Evolutionary conservation across 129 eudicot genomes (phyloP).

Genomic region (Calendula officinalis): DNA sequence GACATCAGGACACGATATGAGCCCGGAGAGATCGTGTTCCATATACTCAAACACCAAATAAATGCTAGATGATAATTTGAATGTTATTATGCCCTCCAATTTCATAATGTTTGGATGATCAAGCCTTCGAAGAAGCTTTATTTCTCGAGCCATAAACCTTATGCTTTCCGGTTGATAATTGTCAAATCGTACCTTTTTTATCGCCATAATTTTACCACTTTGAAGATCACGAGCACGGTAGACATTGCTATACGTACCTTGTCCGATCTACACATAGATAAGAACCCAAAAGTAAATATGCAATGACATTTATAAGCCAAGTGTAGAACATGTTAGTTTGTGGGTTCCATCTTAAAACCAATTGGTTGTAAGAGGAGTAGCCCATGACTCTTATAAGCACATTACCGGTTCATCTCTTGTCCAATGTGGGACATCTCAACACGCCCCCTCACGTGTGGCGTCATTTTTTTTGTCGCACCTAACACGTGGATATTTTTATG

Average conservation of each 20-base stretch:
- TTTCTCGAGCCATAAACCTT: constrained; percentile 86
- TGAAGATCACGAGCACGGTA: constrained; percentile 67
- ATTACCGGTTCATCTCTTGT: no score
- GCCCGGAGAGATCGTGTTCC: constrained; percentile 84
- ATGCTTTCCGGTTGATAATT: constrained; percentile 70
- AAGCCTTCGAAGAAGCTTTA: constrained; percentile 65
- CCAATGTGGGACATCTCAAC: no score
- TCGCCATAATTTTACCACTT: constrained; percentile 60
- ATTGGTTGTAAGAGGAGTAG: no score
- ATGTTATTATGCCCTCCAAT: constrained; percentile 73
- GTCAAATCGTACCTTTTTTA: constrained; percentile 83
- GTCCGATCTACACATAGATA: constrained; percentile 51
- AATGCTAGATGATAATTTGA: constrained; percentile 52
- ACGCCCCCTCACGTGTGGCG: no score
- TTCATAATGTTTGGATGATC: constrained; percentile 82
- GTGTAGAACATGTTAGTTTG: no score
- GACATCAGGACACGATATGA: constrained; percentile 63
- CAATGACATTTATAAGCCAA: background rate
- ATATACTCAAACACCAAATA: constrained; percentile 78
- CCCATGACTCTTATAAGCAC: no score
- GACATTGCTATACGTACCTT: constrained; percentile 80
- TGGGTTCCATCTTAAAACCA: no score
- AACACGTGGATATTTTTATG: no score
- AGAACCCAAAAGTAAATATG: constrained; percentile 8
- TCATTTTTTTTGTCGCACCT: no score